Evolutionary conservation across 306 rosid species (phyloP).

Genomic region (Astragalus glycyphyllos): DNA sequence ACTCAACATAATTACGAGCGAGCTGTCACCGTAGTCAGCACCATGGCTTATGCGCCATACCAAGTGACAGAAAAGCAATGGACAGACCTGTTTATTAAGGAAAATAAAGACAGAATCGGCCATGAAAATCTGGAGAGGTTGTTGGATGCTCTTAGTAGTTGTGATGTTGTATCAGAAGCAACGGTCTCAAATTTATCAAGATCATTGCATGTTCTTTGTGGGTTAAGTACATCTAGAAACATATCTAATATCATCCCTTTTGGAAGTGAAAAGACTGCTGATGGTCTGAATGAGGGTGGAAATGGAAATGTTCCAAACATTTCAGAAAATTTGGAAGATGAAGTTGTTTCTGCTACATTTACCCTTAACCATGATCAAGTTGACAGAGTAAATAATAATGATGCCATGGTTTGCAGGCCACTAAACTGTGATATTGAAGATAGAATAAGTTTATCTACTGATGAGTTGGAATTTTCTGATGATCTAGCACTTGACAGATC

Average conservation of each 20-base stretch:
- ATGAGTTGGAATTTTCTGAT: slow-evolving; percentile 26
- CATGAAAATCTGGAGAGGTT: slow-evolving; percentile 55
- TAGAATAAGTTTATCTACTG: slow-evolving; percentile 14
- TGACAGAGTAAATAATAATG: slow-evolving; percentile 35
- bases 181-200: slow-evolving; percentile 68
- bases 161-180: slow-evolving; percentile 66
- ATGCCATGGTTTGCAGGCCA: slow-evolving; percentile 36
- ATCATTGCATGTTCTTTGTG: slow-evolving; percentile 63
- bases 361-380: slow-evolving; percentile 38
- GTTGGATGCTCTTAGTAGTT: slow-evolving; percentile 56
- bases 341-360: too few species aligned
- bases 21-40: slow-evolving; percentile 65
- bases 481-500: slow-evolving; percentile 34
- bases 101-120: slow-evolving; percentile 56
- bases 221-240: slow-evolving; percentile 42
- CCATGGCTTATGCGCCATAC: slow-evolving; percentile 86
- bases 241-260: slow-evolving; percentile 43
- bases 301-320: slow-evolving; percentile 31
- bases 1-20: slow-evolving; percentile 58
- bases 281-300: slow-evolving; percentile 37
- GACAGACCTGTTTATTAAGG: slow-evolving; percentile 65
- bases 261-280: slow-evolving; percentile 37
- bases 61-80: slow-evolving; percentile 76
- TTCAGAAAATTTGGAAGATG: too few species aligned
- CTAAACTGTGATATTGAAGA: slow-evolving; percentile 39